Percentiles rank a stretch among this genome's conserved stretches.
Conservation (phyloP, 148 eudicot genomes). For the Drosera capensis region DNA sequence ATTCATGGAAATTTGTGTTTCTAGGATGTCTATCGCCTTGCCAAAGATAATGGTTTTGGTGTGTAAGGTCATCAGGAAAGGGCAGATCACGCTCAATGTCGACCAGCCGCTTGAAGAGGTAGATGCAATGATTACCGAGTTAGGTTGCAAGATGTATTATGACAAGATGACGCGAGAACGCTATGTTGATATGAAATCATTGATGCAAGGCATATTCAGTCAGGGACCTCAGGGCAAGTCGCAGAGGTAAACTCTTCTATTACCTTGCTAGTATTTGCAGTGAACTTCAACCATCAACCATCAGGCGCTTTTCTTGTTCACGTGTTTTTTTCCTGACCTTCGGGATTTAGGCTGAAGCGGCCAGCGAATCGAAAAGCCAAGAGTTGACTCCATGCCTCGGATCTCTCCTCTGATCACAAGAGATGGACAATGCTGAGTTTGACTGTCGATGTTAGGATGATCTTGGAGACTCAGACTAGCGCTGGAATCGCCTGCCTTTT, state of each 20-base stretch:
- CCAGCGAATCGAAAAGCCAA: too few species aligned
- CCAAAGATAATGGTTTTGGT: constrained; percentile 71
- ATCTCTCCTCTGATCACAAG: too few species aligned
- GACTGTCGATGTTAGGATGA: too few species aligned
- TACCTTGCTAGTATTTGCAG: too few species aligned
- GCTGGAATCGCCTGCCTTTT: too few species aligned
- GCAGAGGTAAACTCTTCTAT: constrained; percentile 31
- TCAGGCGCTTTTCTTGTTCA: too few species aligned
- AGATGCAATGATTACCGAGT: constrained; percentile 59
- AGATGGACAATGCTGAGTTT: too few species aligned
- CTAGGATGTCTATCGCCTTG: constrained; percentile 70
- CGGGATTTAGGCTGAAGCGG: too few species aligned
- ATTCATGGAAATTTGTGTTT: background rate
- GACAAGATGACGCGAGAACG: constrained; percentile 63
- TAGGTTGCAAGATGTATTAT: constrained; percentile 81
- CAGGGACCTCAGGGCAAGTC: constrained; percentile 47
- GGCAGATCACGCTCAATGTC: constrained; percentile 57
- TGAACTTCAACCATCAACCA: too few species aligned
- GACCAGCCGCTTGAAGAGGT: constrained; percentile 86
- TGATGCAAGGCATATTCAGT: constrained; percentile 71
- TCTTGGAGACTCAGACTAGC: too few species aligned
- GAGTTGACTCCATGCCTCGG: too few species aligned
- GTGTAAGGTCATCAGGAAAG: constrained; percentile 78
- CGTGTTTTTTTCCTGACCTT: too few species aligned
- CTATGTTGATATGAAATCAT: constrained; percentile 39